Percentiles rank a stretch among this genome's conserved stretches.
phyloP scores from a whole-genome alignment of 495 filamentous ascomycete genomes.

The Neurospora intermedia region DNA sequence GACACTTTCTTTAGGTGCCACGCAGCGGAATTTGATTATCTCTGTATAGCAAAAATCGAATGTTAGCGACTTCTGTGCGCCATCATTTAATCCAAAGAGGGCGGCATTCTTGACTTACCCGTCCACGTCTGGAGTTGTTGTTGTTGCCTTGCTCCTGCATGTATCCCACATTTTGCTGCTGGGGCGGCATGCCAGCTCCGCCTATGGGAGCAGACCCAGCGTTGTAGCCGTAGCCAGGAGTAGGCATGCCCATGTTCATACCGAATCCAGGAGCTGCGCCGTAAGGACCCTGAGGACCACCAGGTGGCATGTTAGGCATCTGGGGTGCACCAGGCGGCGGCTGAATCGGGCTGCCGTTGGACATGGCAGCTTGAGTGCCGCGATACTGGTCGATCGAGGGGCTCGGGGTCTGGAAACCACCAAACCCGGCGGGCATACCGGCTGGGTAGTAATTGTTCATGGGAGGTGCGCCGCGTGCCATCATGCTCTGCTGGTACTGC shows the following conservation, averaged over 20 bases:
- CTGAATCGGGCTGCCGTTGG: constrained; percentile 39
- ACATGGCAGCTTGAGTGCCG: constrained; percentile 20
- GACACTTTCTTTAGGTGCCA: neutral
- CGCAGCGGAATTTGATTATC: neutral
- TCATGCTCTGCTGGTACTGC: constrained; percentile 50
- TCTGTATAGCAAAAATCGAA: neutral
- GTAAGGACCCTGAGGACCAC: constrained; percentile 20
- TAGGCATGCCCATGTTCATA: constrained; percentile 35
- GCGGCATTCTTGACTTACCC: constrained; percentile 30
- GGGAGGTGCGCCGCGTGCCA: constrained; percentile 39
- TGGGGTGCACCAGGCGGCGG: constrained; percentile 21
- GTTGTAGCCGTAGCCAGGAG: constrained; percentile 34
- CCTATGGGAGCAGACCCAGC: constrained; percentile 11
- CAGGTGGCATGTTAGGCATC: constrained; percentile 15
- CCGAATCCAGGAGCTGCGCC: constrained; percentile 38
- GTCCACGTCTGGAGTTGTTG: constrained; percentile 37
- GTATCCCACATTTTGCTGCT: constrained; percentile 30
- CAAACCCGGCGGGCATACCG: constrained; percentile 35
- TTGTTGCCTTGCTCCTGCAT: constrained; percentile 31
- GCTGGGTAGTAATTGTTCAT: constrained; percentile 42
- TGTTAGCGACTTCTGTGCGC: neutral
- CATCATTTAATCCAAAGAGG: neutral
- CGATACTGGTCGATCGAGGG: constrained; percentile 41
- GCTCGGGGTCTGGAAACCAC: constrained; percentile 33
- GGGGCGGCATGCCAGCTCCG: neutral